These are phyloP conservation scores for Erigeron canadensis DNA, from an alignment of 129 eudicot species.

Conservation along the genomic window DNA sequence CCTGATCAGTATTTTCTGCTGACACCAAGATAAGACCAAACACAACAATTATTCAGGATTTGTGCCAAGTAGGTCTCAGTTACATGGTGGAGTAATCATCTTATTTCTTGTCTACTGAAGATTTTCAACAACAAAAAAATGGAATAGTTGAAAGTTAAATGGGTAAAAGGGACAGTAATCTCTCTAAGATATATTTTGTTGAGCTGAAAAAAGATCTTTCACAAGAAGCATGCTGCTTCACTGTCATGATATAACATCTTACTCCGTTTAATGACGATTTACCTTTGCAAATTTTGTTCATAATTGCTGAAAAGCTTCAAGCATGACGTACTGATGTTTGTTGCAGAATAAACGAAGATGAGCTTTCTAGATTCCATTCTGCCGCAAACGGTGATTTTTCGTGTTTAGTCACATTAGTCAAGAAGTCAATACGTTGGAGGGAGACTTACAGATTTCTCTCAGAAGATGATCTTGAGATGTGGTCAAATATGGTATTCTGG, in stretches of 20 bases:
- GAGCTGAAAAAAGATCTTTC: not conserved
- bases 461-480: constrained; percentile 69
- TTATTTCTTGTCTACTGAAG: not conserved
- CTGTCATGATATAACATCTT: constrained; percentile 4
- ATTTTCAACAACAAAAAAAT: not conserved
- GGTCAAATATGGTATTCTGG: constrained; percentile 91
- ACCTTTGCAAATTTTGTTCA: not conserved
- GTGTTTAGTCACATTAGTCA: constrained; percentile 57
- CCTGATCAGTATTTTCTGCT: not conserved
- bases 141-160: not conserved
- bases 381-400: constrained; percentile 87
- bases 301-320: constrained; percentile 25
- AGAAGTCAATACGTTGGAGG: constrained; percentile 87
- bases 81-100: not conserved
- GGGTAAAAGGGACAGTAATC: not conserved
- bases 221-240: not conserved
- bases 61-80: not conserved
- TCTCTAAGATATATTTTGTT: no score
- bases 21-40: not conserved
- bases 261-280: not conserved
- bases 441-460: constrained; percentile 77
- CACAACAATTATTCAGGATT: not conserved
- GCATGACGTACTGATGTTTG: constrained; percentile 39
- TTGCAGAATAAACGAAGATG: constrained; percentile 72
- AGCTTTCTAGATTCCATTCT: constrained; percentile 63